Conservation (phyloP, 2,329 filamentous ascomycete genomes). For the Aspergillus chevalieri region DNA sequence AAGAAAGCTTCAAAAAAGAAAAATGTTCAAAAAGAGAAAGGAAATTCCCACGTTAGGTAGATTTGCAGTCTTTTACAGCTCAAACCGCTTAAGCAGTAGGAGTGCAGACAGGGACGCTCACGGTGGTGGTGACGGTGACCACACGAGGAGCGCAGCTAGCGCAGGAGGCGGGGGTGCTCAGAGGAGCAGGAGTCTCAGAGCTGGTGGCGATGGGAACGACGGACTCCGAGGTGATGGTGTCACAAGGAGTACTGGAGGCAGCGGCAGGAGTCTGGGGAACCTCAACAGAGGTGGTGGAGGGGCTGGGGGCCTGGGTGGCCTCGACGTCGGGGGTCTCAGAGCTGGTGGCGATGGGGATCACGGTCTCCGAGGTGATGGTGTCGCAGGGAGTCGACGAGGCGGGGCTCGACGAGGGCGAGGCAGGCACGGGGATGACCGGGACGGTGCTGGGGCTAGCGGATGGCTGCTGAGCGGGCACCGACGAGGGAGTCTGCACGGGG, state of each 20-base stretch:
- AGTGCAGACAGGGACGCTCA: constrained; percentile 15
- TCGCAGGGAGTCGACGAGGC: constrained; percentile 6
- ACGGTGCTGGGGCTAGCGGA: neutral
- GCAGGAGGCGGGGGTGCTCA: constrained; percentile 11
- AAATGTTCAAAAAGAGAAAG: constrained; percentile 2
- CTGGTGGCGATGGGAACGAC: constrained; percentile 4
- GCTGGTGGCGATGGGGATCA: constrained; percentile 5
- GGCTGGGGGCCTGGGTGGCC: constrained; percentile 1
- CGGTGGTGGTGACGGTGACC: constrained; percentile 19
- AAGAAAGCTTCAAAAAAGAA: constrained; percentile 4
- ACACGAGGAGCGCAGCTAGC: constrained; percentile 8
- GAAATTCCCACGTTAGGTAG: neutral
- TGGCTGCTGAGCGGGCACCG: neutral
- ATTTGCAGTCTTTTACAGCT: neutral
- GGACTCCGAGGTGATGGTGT: constrained; percentile 4
- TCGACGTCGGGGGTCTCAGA: constrained; percentile 3
- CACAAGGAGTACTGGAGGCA: constrained; percentile 1
- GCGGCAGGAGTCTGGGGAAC: neutral
- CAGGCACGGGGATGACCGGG: neutral
- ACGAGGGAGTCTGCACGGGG: constrained; percentile 2
- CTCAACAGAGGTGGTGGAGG: neutral
- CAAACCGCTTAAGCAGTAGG: neutral
- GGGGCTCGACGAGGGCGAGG: constrained; percentile 1
- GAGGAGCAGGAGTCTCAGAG: constrained; percentile 1
- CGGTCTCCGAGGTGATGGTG: constrained; percentile 8